Evolutionary conservation across 768 basidiomycete species (phyloP).

Genomic region (Xerocomellus intermedius): DNA sequence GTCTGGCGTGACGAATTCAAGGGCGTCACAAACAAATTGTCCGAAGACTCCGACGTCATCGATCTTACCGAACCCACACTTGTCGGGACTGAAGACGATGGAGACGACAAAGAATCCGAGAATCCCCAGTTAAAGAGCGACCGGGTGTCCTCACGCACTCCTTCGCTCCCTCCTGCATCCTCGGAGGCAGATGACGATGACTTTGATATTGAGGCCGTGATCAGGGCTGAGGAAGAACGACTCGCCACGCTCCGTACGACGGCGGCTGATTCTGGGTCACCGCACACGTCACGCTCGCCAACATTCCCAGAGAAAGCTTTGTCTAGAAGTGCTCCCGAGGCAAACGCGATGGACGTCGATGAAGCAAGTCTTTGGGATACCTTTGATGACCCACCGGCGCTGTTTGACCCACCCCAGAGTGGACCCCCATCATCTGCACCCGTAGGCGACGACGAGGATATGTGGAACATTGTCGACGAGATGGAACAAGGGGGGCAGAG

Average conservation of each 20-base stretch:
- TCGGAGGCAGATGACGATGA: slow-evolving; percentile 44
- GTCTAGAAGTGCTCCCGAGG: slow-evolving; percentile 7
- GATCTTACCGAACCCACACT: slow-evolving; percentile 31
- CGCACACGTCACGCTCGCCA: background rate
- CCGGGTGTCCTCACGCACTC: slow-evolving; percentile 38
- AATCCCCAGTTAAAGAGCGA: slow-evolving; percentile 13
- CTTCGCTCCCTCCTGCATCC: slow-evolving; percentile 40
- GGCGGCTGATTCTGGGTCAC: slow-evolving; percentile 3
- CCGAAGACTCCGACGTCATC: slow-evolving; percentile 25
- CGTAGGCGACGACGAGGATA: slow-evolving; percentile 55
- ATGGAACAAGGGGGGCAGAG: slow-evolving; percentile 37
- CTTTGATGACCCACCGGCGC: slow-evolving; percentile 11
- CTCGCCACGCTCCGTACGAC: slow-evolving; percentile 23
- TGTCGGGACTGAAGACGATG: slow-evolving; percentile 26
- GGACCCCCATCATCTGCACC: background rate
- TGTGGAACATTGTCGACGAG: slow-evolving; percentile 70
- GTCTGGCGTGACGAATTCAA: slow-evolving; percentile 75
- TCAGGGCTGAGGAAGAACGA: slow-evolving; percentile 44
- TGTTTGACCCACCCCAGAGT: slow-evolving; percentile 7
- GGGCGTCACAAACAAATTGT: slow-evolving; percentile 36
- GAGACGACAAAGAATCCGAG: slow-evolving; percentile 12
- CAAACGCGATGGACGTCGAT: slow-evolving; percentile 31
- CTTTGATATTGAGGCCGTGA: slow-evolving; percentile 52
- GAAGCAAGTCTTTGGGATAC: slow-evolving; percentile 41
- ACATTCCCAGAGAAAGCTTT: slow-evolving; percentile 5